Base-by-base conservation (phyloP, 305 asterid genomes). In the Lippia alba region DNA sequence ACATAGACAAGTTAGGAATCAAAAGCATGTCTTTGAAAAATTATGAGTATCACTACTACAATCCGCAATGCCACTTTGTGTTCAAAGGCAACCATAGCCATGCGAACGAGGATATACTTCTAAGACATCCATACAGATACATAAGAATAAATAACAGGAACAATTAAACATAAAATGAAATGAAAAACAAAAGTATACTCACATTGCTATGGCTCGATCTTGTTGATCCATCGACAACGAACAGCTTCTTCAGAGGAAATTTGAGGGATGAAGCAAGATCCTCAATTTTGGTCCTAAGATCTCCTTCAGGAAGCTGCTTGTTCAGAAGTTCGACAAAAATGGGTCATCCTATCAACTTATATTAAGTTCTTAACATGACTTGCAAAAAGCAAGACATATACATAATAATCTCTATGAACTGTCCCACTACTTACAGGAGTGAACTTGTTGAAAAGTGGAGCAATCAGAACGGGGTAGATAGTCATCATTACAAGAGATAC, bases 181-280 rank as follows among this genome's bases (percentile, higher is more conserved):
- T 59, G 36, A 11, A 20, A 46, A 63, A 64, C 30, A 39, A 63
- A 64, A 61, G 74, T 15, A 50, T 68, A 58, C 98, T 90, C 80
- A 94, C 97, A 79, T 94, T 94, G 88, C 99, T 94, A 54, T 94
- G 99, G 85, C 98, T 92, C 1, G 99, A 94, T 80, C 98, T 90
- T 67, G 98, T 94, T 54, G 99, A 94, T 76, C 99, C 99, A 90
- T 94, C 99, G 82, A 94, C 87, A 36, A 94, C 97, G 30, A 94
- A 92, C 84, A 94, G 79, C 77, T 89, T 94, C 91, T 85, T 92
- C 76, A 94, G 75, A 51, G 99, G 99, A 78, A 94, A 94, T 64
- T 85, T 83, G 58, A 94, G 96, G 48, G 98, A 90, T 41, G 96
- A 89, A 67, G 99, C 89, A 79, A 94, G 99, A 18, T 60, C 76